These are phyloP conservation scores for Hypoxylon sp. DNA, from an alignment of 2,329 filamentous ascomycete genomes.

Conservation along the genomic window DNA sequence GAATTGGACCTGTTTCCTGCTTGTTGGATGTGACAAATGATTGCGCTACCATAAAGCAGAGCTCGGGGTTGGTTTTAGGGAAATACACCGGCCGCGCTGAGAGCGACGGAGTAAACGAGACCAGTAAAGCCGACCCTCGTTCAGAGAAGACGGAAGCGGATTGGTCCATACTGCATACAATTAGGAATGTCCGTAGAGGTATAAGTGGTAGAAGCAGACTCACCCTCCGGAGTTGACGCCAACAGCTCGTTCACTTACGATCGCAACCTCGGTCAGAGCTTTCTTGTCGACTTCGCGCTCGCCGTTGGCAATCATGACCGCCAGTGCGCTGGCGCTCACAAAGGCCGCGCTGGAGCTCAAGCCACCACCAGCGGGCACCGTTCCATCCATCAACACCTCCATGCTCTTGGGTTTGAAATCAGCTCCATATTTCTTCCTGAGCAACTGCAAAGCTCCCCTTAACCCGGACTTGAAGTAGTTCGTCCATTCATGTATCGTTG, in stretches of 20 bases:
- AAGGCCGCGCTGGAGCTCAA: constrained; percentile 95
- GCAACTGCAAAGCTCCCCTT: constrained; percentile 82
- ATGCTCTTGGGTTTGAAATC: constrained; percentile 81
- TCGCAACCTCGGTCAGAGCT: constrained; percentile 90
- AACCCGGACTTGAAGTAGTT: constrained; percentile 99
- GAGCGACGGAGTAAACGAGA: constrained; percentile 87
- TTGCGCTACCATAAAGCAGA: constrained; percentile 94
- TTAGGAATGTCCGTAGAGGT: constrained; percentile 34
- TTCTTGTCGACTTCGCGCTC: constrained; percentile 87
- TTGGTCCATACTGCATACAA: constrained; percentile 86
- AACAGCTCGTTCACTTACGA: constrained; percentile 93
- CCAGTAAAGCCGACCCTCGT: constrained; percentile 87
- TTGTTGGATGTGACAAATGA: constrained; percentile 96
- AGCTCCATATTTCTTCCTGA: constrained; percentile 75
- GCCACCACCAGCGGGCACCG: constrained; percentile 91
- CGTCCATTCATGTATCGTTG: constrained; percentile 90
- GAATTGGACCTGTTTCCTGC: constrained; percentile 90
- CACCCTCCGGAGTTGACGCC: constrained; percentile 97
- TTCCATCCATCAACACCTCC: constrained; percentile 91
- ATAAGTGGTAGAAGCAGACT: constrained; percentile 52
- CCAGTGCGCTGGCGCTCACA: constrained; percentile 89
- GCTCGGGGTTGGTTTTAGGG: constrained; percentile 83
- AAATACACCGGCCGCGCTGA: constrained; percentile 84
- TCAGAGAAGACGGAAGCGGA: constrained; percentile 94
- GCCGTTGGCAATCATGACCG: constrained; percentile 89